A percentile compares a stretch with the other conserved stretches of the same genome.
phyloP scores from a whole-genome alignment of 2,329 filamentous ascomycete genomes.

The Amauroascus verrucosus region DNA sequence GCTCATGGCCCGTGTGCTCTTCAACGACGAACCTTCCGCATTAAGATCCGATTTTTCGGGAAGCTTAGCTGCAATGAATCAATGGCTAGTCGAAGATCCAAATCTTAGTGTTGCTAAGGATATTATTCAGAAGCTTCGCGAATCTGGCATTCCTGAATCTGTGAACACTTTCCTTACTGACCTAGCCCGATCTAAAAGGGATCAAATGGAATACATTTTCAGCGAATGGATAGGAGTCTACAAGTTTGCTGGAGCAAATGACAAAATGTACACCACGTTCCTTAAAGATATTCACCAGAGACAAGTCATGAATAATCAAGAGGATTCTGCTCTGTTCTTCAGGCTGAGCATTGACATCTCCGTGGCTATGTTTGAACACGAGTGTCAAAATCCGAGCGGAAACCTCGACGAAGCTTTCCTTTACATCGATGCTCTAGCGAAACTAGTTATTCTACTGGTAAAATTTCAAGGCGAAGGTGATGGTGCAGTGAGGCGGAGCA shows the following conservation, averaged over 20 bases:
- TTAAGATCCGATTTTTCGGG: constrained; percentile 77
- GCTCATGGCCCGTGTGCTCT: constrained; percentile 65
- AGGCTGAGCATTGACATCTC: constrained; percentile 71
- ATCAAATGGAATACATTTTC: constrained; percentile 90
- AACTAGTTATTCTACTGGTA: constrained; percentile 66
- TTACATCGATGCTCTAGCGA: constrained; percentile 70
- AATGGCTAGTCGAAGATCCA: constrained; percentile 68
- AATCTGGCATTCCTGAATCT: constrained; percentile 48
- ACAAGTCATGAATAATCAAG: constrained; percentile 60
- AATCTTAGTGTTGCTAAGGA: constrained; percentile 55
- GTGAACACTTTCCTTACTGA: constrained; percentile 46
- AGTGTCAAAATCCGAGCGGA: constrained; percentile 50
- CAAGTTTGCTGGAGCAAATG: constrained; percentile 64
- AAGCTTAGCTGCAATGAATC: constrained; percentile 69
- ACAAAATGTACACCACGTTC: constrained; percentile 63
- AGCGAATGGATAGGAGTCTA: constrained; percentile 85
- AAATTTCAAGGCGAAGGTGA: constrained; percentile 56
- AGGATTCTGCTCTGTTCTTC: constrained; percentile 71
- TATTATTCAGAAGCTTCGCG: constrained; percentile 55
- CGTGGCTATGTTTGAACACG: constrained; percentile 65
- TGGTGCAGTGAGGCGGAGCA: constrained; percentile 50
- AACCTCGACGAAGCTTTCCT: constrained; percentile 51
- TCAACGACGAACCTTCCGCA: constrained; percentile 66
- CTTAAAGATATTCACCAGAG: constrained; percentile 71
- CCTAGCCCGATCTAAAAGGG: constrained; percentile 51